Evolutionary conservation across 2,329 filamentous ascomycete species (phyloP), one percentile per base, ranked within the genome.

Genomic region (Calycina herbarum): DNA sequence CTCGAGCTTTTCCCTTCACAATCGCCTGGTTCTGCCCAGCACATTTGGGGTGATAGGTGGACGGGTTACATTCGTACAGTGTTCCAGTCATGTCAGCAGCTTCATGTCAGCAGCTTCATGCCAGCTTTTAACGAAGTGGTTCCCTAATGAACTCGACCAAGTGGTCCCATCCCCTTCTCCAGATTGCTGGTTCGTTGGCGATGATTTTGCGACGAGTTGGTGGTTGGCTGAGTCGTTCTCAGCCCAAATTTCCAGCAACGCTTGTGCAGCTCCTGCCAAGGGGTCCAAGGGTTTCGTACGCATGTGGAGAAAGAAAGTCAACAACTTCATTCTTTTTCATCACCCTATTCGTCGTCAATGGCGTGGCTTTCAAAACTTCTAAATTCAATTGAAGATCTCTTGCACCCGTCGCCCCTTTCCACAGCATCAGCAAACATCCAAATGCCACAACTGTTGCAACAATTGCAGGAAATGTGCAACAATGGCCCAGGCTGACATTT

Each of bases 401-500:
- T 24, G 20, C 3, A 27, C 7, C 13, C 48, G 11, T 13, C 48
- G 20, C 48, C 48, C 45, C 45, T 24, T 54, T 27, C 5, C 10
- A 54, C 13, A 54, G 24, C 20, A 27, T 54, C n/a, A 24, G 48
- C 48, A 24, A 54, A 13, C 48, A 11, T 27, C 48, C 13, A 13
- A 40, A 10, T 51, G n/a, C 8, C 20, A 24, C 45, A 24, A 10
- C 10, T 38, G 33, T 35, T 38, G 35, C 3, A 54, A 27, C 48
- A 54, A 27, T 54, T 24, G 45, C 45, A 51, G 45, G 8, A 27
- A 54, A 20, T 24, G 45, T 24, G n/a, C 45, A 51, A 24, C 48
- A 8, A 54, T 24, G 48, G 42, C n/a, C 20, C 48, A 54, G 48
- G 48, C 48, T 54, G 48, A 54, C 48, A 24, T 48, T 48, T 31